phyloP scores from a whole-genome alignment of 73 alveolate species.

The Paramecium caudatum region DNA sequence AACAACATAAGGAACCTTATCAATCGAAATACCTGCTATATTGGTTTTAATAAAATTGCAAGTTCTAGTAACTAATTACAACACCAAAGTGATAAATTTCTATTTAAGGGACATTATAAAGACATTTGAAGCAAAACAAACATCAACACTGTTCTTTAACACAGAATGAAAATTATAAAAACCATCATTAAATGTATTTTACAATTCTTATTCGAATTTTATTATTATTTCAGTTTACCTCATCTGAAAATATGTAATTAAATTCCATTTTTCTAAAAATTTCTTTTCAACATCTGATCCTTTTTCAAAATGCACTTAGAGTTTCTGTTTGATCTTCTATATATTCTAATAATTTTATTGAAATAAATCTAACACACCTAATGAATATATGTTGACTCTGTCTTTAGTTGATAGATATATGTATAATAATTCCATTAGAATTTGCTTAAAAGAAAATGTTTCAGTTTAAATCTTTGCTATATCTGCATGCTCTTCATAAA shows the following conservation, averaged over 20 bases:
- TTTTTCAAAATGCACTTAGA: constrained; percentile 37
- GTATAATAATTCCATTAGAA: constrained; percentile 27
- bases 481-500: too few relatives aligned
- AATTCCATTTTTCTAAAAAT: constrained; percentile 66
- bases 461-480: constrained; percentile 20
- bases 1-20: constrained; percentile 4
- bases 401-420: constrained; percentile 45
- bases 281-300: constrained; percentile 46
- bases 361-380: constrained; percentile 48
- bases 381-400: constrained; percentile 35
- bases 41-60: not conserved
- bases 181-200: not conserved
- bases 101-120: not conserved
- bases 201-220: constrained; percentile 23
- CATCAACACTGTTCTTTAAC: not conserved
- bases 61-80: constrained; percentile 15
- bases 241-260: constrained; percentile 29
- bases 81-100: constrained; percentile 9
- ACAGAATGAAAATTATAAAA: not conserved
- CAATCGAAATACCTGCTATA: not conserved
- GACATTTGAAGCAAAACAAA: constrained; percentile 17
- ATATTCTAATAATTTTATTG: constrained; percentile 40
- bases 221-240: constrained; percentile 58
- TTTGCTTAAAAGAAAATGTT: constrained; percentile 34
- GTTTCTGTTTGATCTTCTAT: not conserved